phyloP scores from a whole-genome alignment of 163 green algal species.

The Prototheca wickerhamii region DNA sequence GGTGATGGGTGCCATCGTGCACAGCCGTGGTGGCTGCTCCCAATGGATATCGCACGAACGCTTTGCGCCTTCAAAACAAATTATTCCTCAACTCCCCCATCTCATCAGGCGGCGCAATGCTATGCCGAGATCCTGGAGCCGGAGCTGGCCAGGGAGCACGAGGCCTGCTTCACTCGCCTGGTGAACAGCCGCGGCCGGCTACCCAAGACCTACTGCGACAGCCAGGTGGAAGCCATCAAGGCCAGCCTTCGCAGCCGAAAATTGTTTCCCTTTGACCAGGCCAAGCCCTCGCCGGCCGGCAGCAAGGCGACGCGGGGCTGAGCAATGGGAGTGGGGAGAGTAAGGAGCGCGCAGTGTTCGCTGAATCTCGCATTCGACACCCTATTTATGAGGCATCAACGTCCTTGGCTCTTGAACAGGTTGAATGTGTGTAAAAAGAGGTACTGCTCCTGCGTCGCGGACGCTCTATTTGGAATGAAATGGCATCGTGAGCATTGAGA shows the following conservation, averaged over 20 bases:
- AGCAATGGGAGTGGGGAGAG: too few relatives aligned
- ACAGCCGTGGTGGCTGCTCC: background rate
- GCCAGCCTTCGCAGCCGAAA: background rate
- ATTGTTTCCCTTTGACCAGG: background rate
- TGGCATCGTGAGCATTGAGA: too few relatives aligned
- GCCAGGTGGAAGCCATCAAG: constrained; percentile 6
- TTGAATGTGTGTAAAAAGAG: too few relatives aligned
- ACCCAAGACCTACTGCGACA: background rate
- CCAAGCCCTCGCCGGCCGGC: background rate
- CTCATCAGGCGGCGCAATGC: constrained; percentile 15
- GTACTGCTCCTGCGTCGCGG: too few relatives aligned
- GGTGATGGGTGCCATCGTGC: too few relatives aligned
- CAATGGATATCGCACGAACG: background rate
- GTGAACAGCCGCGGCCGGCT: constrained; percentile 1
- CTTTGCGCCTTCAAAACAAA: background rate
- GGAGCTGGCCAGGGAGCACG: background rate
- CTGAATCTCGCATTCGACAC: too few relatives aligned
- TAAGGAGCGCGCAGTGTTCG: background rate
- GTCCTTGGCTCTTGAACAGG: too few relatives aligned
- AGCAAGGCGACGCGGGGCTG: too few relatives aligned
- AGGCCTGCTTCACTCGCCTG: constrained; percentile 3
- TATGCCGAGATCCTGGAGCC: constrained; percentile 5
- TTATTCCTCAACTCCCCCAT: background rate
- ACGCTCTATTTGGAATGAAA: too few relatives aligned
- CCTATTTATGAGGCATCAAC: too few relatives aligned